phyloP scores from a whole-genome alignment of 495 filamentous ascomycete species.

The Penicillium macrosclerotiorum region DNA sequence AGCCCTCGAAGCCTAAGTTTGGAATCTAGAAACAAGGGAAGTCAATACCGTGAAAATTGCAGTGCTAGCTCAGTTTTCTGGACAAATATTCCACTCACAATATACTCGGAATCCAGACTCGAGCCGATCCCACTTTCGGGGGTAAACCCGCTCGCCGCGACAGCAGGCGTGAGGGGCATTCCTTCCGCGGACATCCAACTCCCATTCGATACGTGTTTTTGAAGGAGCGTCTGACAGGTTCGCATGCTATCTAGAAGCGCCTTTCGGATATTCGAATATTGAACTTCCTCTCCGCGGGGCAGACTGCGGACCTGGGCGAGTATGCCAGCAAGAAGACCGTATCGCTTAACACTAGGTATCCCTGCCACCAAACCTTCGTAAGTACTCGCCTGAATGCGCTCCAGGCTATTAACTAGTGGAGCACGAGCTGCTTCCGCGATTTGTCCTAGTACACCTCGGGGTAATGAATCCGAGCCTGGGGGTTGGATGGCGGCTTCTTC shows the following conservation, averaged over 20 bases:
- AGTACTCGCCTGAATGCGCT: constrained; percentile 13
- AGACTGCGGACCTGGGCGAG: constrained; percentile 15
- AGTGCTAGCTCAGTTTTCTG: background rate
- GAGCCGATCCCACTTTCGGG: constrained; percentile 18
- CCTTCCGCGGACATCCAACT: background rate
- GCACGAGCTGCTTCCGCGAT: constrained; percentile 11
- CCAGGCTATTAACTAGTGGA: constrained; percentile 14
- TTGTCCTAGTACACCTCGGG: constrained; percentile 5
- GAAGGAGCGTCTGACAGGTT: constrained; percentile 11
- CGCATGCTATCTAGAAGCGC: constrained; percentile 10
- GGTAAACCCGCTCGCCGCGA: constrained; percentile 7
- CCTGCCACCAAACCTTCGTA: constrained; percentile 16
- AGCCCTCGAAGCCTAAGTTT: constrained; percentile 7
- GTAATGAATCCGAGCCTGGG: background rate
- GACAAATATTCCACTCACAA: background rate
- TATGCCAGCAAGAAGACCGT: constrained; percentile 13
- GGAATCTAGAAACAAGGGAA: constrained; percentile 12
- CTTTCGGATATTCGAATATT: constrained; percentile 7
- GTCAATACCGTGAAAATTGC: background rate
- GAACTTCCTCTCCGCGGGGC: constrained; percentile 2
- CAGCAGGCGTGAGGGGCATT: background rate
- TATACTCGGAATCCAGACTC: constrained; percentile 13
- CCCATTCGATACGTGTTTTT: constrained; percentile 9
- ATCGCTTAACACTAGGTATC: constrained; percentile 27
- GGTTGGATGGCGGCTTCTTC: constrained; percentile 13